Base-by-base conservation (phyloP, 495 filamentous ascomycete genomes). In the Neurospora sp. region DNA sequence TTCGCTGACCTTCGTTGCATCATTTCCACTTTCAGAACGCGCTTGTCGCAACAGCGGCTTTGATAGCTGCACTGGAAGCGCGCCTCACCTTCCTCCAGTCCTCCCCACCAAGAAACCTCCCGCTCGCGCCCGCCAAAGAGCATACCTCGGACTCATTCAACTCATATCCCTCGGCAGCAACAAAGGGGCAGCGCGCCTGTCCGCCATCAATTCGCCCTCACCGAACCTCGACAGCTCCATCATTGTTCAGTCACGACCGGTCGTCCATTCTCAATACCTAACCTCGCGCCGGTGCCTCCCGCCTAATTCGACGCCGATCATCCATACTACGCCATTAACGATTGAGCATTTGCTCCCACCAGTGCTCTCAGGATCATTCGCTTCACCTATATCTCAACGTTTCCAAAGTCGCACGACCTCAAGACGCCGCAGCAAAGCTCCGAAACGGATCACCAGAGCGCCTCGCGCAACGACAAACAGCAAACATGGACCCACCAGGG, bases 401-500 rank as follows among this genome's bases (percentile, higher is more conserved):
- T 35, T 7, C 27, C 53, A 66, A 18, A 27, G 53, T 66, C 53
- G 27, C 27, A 66, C 27, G 27, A 66, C 53, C 53, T 66, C 27
- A 35, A 31, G 53, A 66, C 53, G 22, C 27, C 53, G 53, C 27
- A 31, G 53, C 27, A 66, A 66, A 66, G 27, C 22, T 9, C 27
- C 12, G 27, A 35, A 66, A 14, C 53, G 11, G 53, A 66, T 18
- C 31, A 66, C 53, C 53, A 66, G 27, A 66, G 27, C 27, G 53
- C 53, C 27, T 66, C 31, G 27, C 53, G 53, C 53, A 66, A 66
- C 53, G 53, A 66, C 53, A 35, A 18, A 66, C 53, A 75, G 20
- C 66, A 73, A 37, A 70, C 72, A 42, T 75, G 69, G 22, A 69
- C 40, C 40, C 71, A 18, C 74, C 77, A 12, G 74, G 71, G 61